Evolutionary conservation across 2,329 filamentous ascomycete species (phyloP).

Genomic region (Thelonectria olida): DNA sequence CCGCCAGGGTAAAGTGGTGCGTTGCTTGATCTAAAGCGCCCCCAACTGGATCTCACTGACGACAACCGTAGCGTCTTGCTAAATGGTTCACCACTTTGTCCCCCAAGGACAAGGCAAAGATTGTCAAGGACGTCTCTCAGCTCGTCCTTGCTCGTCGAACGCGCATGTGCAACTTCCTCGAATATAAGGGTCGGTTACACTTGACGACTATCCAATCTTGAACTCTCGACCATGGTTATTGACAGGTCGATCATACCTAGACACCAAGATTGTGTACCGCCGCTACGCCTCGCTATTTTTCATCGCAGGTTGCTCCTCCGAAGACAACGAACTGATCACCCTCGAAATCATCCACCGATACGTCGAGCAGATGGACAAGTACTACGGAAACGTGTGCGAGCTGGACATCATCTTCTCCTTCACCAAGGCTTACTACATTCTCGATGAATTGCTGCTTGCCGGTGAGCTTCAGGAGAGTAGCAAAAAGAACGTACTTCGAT

Average conservation of each 20-base stretch:
- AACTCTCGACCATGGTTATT: conserved; percentile 15
- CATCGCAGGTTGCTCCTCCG: conserved; percentile 96
- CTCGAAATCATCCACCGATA: conserved; percentile 99
- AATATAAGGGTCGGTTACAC: conserved; percentile 85
- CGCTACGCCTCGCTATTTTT: conserved; percentile 99
- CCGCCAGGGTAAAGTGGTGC: conserved; percentile 98
- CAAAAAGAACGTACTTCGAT: conserved; percentile 97
- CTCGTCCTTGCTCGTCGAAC: conserved; percentile 94
- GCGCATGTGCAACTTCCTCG: conserved; percentile 99
- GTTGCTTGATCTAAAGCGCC: conserved; percentile 48
- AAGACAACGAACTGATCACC: conserved; percentile 97
- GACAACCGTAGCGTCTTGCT: conserved; percentile 79
- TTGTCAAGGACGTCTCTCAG: conserved; percentile 99
- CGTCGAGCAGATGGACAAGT: conserved; percentile 99
- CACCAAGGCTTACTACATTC: conserved; percentile 98
- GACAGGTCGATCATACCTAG: conserved; percentile 59
- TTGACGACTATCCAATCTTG: neutral
- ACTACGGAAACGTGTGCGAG: conserved; percentile 99
- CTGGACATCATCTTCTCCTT: conserved; percentile 99
- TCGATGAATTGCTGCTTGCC: conserved; percentile 93
- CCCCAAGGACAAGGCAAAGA: conserved; percentile 98
- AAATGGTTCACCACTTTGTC: conserved; percentile 99
- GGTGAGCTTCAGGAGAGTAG: conserved; percentile 99
- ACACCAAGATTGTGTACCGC: conserved; percentile 98
- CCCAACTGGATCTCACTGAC: conserved; percentile 28